A percentile compares a stretch with the other conserved stretches of the same genome.
These are phyloP conservation scores for Saccharomycopsis oosterbeekiorum DNA, from an alignment of 805 yeast genomes.

Conservation along the genomic window DNA sequence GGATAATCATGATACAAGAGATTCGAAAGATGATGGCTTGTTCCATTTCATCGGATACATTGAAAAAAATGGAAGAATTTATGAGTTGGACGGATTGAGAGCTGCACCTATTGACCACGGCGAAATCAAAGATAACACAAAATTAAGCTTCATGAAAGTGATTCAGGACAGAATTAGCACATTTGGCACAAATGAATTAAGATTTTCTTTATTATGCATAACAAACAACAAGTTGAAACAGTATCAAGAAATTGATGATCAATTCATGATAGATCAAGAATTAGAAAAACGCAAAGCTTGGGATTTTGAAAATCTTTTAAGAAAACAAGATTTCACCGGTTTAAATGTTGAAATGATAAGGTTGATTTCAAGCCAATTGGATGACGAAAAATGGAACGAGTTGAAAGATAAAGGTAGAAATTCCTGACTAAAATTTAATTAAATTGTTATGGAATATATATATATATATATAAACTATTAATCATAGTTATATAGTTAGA, in stretches of 20 bases:
- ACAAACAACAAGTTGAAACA: conserved; percentile 39
- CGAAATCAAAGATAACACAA: conserved; percentile 32
- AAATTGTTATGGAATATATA: no score
- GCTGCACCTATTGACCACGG: conserved; percentile 46
- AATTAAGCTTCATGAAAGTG: conserved; percentile 34
- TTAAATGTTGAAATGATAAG: conserved; percentile 38
- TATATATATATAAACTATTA: not conserved
- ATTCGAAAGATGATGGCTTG: conserved; percentile 39
- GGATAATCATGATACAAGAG: conserved; percentile 19
- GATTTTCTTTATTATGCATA: conserved; percentile 48
- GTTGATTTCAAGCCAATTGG: conserved; percentile 28
- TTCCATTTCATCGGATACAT: conserved; percentile 55
- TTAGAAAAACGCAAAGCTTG: conserved; percentile 39
- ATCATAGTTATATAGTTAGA: not conserved
- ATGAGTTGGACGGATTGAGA: conserved; percentile 57
- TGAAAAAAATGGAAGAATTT: conserved; percentile 32
- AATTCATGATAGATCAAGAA: conserved; percentile 31
- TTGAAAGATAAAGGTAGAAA: conserved; percentile 5
- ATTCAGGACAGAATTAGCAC: conserved; percentile 37
- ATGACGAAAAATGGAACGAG: conserved; percentile 33
- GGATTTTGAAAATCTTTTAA: conserved; percentile 43
- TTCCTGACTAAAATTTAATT: no score
- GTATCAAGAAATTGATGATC: conserved; percentile 32
- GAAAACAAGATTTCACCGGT: conserved; percentile 46
- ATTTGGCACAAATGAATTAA: conserved; percentile 37